Evolutionary conservation across 352 stramenopile species (phyloP).

Genomic region (Phytophthora macrochlamydospora): DNA sequence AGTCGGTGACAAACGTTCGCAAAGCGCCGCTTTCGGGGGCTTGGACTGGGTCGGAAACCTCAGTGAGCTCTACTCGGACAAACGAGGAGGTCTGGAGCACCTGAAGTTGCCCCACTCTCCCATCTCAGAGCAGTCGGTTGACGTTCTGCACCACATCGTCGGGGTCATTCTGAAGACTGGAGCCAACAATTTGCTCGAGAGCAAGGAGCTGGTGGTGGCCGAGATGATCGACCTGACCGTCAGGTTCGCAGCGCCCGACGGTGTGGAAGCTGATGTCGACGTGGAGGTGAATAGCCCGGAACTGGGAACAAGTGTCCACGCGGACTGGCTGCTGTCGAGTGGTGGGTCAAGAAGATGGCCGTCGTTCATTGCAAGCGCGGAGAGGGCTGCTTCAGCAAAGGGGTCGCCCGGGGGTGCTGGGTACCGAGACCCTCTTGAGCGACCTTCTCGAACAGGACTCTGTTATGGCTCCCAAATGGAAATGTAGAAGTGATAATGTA

Average conservation of each 20-base stretch:
- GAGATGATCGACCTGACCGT: slow-evolving; percentile 1
- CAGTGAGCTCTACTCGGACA: neutral
- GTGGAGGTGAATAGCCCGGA: neutral
- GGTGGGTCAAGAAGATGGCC: slow-evolving; percentile 2
- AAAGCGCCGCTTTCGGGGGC: neutral
- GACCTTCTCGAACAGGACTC: slow-evolving; percentile 13
- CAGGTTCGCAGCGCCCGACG: neutral
- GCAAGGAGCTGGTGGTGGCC: neutral
- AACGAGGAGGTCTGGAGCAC: neutral
- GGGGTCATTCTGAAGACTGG: neutral
- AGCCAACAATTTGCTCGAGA: neutral
- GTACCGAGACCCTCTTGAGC: slow-evolving; percentile 12
- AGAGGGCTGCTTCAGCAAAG: slow-evolving; percentile 11
- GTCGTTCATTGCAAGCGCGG: slow-evolving; percentile 16
- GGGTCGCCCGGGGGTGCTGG: slow-evolving; percentile 12
- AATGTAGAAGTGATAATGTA: too few species aligned
- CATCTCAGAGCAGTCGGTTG: neutral
- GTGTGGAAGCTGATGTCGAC: neutral
- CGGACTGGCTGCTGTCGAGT: neutral
- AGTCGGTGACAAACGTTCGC: slow-evolving; percentile 1
- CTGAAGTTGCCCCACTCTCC: neutral
- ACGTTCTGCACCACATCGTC: neutral
- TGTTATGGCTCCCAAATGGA: too few species aligned
- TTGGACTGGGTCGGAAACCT: neutral
- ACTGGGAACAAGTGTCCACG: neutral